A percentile compares a stretch with the other conserved stretches of the same genome.
phyloP scores from a whole-genome alignment of 768 basidiomycete genomes.

The Lactarius indigo region DNA sequence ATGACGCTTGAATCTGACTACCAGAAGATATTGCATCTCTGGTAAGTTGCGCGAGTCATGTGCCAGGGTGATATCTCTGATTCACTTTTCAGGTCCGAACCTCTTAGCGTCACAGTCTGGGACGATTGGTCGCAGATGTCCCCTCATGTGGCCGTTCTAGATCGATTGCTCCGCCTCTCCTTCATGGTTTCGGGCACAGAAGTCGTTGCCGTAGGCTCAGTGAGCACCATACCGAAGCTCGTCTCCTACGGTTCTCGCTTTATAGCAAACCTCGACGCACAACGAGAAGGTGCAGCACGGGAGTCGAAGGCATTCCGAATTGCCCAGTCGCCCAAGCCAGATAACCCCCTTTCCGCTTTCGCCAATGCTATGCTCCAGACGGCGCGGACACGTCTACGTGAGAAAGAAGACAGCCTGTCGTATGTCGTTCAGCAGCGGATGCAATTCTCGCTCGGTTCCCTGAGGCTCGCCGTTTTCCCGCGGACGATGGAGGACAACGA shows the following conservation, averaged over 20 bases:
- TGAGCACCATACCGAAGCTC: conserved; percentile 74
- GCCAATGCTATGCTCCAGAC: conserved; percentile 80
- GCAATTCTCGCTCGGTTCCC: conserved; percentile 58
- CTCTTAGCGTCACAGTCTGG: conserved; percentile 64
- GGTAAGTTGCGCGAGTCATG: conserved; percentile 43
- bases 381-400: conserved; percentile 66
- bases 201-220: conserved; percentile 62
- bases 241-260: conserved; percentile 74
- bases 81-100: conserved; percentile 57
- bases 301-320: conserved; percentile 76
- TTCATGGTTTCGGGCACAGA: conserved; percentile 72
- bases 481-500: conserved; percentile 75
- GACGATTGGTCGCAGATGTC: conserved; percentile 76
- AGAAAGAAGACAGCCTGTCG: conserved; percentile 55
- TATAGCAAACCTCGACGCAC: conserved; percentile 64
- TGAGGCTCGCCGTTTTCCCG: conserved; percentile 74
- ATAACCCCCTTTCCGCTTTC: conserved; percentile 80
- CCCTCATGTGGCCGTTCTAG: conserved; percentile 37
- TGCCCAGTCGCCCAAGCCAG: conserved; percentile 68
- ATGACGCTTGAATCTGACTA: conserved; percentile 72
- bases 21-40: conserved; percentile 68
- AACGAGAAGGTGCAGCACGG: conserved; percentile 70
- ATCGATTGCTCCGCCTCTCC: conserved; percentile 62
- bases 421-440: conserved; percentile 70
- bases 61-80: neutral